These are phyloP conservation scores for Ramaria sp. DNA, from an alignment of 768 basidiomycete species.

Conservation along the genomic window DNA sequence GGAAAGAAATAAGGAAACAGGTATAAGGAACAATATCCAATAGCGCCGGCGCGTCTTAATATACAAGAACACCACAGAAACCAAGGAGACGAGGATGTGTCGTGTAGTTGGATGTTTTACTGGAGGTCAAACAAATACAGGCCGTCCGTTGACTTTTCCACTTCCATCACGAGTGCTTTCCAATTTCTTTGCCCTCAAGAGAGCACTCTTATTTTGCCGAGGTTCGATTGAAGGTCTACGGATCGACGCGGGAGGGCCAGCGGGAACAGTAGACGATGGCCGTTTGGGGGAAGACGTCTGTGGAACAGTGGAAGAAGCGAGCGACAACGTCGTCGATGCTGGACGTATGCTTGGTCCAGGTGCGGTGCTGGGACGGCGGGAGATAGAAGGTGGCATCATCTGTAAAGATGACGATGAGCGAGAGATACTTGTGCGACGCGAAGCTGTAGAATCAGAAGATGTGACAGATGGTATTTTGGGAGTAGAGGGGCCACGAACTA, in stretches of 20 bases:
- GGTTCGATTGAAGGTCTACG: constrained; percentile 49
- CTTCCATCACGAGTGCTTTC: constrained; percentile 15
- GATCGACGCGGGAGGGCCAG: constrained; percentile 45
- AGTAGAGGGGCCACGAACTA: constrained; percentile 37
- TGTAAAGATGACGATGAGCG: constrained; percentile 20
- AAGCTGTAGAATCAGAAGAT: constrained; percentile 27
- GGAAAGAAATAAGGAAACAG: too few species aligned
- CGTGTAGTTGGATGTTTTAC: background rate
- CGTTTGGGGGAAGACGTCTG: background rate
- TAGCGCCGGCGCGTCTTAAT: too few species aligned
- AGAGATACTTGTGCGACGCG: constrained; percentile 33
- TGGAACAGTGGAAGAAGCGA: constrained; percentile 10
- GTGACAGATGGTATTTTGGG: constrained; percentile 26
- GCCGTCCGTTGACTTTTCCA: constrained; percentile 4
- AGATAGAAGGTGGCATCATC: background rate
- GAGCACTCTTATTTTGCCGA: constrained; percentile 63
- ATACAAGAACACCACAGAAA: too few species aligned
- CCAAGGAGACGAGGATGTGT: too few species aligned
- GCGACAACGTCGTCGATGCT: constrained; percentile 17
- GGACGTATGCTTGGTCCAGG: constrained; percentile 15
- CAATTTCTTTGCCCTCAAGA: constrained; percentile 58
- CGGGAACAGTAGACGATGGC: constrained; percentile 17
- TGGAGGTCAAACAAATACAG: constrained; percentile 6
- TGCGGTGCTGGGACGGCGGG: constrained; percentile 9
- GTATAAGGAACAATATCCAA: too few species aligned